Evolutionary conservation across 768 basidiomycete species (phyloP), one percentile per base, ranked within the genome.

Genomic region (Cystobasidiopsis lactophilus): DNA sequence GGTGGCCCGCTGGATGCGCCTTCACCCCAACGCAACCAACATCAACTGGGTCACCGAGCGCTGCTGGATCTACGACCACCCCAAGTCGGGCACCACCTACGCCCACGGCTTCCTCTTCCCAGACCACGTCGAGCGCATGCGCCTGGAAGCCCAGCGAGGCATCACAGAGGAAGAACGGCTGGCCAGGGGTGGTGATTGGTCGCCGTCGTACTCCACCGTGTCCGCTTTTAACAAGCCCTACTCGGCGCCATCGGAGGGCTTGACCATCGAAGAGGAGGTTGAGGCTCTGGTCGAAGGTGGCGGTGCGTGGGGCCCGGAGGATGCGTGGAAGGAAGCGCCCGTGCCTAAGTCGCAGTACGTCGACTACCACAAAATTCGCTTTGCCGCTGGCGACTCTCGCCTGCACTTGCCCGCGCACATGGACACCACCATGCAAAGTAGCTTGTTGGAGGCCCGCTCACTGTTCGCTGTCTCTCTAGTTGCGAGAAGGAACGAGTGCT

Each of bases 31-130:
- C 37, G 59, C 80, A 14, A 68, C 73, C 27, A 74, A 80, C 59
- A 76, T 98, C 38, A 76, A 85, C 40, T 96, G 91, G 89, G 73
- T 74, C 30, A 79, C 82, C 59, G 89, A 98, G 63, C 76, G 80
- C 26, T 96, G 91, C 67, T 91, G 85, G 84, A 85, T 98, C 58
- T 95, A 98, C 67, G 89, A 98, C 64, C 91, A 95, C 67, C 91
- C 91, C 1, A 79, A 85, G 46, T 78, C 83, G 16, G 81, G 83
- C 45, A 93, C 89, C 19, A 88, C 84, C 11, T 91, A 95, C 64
- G 77, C 85, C 5, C 91, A 93, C 67, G 91, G 91, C 0, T 96
- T 84, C 71, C 66, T 95, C 31, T 96, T 85, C 71, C 91, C 91
- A 2, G 84, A 85, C 10, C 80, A 86, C 63, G 80, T 76, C 30